These are phyloP conservation scores for Stygiomarasmius scandens DNA, from an alignment of 1,284 basidiomycete genomes.

Conservation along the genomic window DNA sequence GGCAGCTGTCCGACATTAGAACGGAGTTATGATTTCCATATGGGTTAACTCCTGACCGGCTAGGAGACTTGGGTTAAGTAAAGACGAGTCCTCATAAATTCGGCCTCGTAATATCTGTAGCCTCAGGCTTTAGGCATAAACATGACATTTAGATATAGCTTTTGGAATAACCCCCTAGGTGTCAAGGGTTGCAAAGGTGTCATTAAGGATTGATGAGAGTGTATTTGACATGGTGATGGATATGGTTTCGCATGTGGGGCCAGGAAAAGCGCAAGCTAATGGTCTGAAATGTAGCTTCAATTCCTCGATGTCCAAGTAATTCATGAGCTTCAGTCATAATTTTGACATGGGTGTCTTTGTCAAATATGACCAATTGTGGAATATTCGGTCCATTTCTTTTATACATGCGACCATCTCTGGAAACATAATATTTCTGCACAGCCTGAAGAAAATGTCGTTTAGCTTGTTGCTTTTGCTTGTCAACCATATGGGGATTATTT, in stretches of 20 bases:
- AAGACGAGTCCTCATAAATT: too few relatives aligned
- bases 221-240: conserved; percentile 16
- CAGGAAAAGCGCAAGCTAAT: conserved; percentile 8
- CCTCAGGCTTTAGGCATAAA: conserved; percentile 21
- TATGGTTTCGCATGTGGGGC: conserved; percentile 24
- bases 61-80: too few relatives aligned
- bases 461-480: conserved; percentile 8
- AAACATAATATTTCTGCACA: neutral
- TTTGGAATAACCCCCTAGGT: conserved; percentile 30
- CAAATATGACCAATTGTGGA: conserved; percentile 8
- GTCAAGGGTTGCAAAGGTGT: conserved; percentile 7
- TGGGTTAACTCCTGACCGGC: too few relatives aligned
- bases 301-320: conserved; percentile 13
- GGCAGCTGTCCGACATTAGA: too few relatives aligned
- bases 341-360: neutral
- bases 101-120: too few relatives aligned
- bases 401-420: neutral
- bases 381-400: neutral
- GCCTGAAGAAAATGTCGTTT: conserved; percentile 18
- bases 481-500: too few relatives aligned
- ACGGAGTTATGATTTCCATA: too few relatives aligned
- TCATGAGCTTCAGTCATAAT: conserved; percentile 21
- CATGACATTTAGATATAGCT: conserved; percentile 35
- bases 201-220: conserved; percentile 31
- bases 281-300: conserved; percentile 5